Conservation (phyloP, 2,329 filamentous ascomycete genomes). For the Blastomyces silverae region DNA sequence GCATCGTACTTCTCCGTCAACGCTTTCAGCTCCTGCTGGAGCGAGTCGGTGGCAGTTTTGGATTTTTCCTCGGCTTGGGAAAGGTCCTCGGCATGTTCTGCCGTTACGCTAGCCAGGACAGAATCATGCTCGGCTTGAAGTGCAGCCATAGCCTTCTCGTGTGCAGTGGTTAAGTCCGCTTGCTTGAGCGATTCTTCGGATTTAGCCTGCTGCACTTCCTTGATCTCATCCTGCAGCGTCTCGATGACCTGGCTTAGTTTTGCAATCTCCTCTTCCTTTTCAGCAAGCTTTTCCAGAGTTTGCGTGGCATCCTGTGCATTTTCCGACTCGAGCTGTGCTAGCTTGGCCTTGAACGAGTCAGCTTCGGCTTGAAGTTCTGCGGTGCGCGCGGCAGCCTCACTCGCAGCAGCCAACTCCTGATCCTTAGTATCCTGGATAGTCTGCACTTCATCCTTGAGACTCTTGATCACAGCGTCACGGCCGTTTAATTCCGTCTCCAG, state of each 20-base stretch:
- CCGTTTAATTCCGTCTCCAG: conserved; percentile 33
- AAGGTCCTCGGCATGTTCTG: conserved; percentile 20
- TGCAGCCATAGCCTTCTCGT: conserved; percentile 20
- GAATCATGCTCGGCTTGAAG: conserved; percentile 22
- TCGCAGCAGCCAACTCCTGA: conserved; percentile 33
- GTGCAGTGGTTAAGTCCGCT: conserved; percentile 16
- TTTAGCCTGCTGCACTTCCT: conserved; percentile 18
- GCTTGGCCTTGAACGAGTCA: no score
- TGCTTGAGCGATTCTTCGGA: conserved; percentile 17
- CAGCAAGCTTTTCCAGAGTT: conserved; percentile 25
- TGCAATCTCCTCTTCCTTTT: conserved; percentile 35
- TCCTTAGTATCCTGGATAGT: conserved; percentile 34
- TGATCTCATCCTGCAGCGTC: conserved; percentile 31
- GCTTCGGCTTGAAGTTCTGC: no score
- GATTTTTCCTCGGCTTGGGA: conserved; percentile 19
- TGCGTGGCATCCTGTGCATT: conserved; percentile 24
- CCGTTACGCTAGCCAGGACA: conserved; percentile 16
- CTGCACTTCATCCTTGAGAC: conserved; percentile 35
- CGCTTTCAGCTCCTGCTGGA: conserved; percentile 18
- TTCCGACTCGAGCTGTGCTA: conserved; percentile 30
- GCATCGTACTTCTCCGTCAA: conserved; percentile 19
- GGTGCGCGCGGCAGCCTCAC: conserved; percentile 29
- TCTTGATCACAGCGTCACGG: conserved; percentile 35
- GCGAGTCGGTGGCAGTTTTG: conserved; percentile 17
- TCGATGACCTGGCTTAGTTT: conserved; percentile 31